phyloP scores from a whole-genome alignment of 2,329 filamentous ascomycete genomes.

The Zelopaecilomyces penicillatus region DNA sequence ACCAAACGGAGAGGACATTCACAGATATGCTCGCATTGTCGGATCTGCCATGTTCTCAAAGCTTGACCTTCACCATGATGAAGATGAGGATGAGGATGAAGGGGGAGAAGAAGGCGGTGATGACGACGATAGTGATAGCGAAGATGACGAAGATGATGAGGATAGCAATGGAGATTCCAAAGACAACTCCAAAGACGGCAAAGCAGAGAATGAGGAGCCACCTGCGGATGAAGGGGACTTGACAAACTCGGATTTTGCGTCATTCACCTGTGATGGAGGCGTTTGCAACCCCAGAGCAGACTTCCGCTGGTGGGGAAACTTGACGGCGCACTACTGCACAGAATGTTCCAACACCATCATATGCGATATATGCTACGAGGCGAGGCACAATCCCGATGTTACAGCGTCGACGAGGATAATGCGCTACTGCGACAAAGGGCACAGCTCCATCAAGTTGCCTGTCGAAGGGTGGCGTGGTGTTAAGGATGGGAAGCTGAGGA shows the following conservation, averaged over 20 bases:
- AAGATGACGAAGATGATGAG: conserved; percentile 1
- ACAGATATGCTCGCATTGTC: conserved; percentile 13
- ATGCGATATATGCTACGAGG: conserved; percentile 15
- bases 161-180: background rate
- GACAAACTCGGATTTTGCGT: background rate
- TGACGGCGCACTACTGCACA: conserved; percentile 13
- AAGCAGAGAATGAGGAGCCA: background rate
- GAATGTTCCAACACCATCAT: conserved; percentile 13
- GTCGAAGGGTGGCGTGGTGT: conserved; percentile 17
- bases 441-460: conserved; percentile 15
- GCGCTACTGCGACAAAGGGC: conserved; percentile 12
- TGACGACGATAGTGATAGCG: conserved; percentile 1
- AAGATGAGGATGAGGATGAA: background rate
- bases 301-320: conserved; percentile 12
- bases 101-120: conserved; percentile 2
- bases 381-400: conserved; percentile 7
- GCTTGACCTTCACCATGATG: conserved; percentile 7
- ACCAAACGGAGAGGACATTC: conserved; percentile 9
- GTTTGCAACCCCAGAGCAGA: conserved; percentile 9
- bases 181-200: background rate
- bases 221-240: conserved; percentile 9
- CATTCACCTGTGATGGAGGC: conserved; percentile 10
- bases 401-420: background rate
- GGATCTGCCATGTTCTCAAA: conserved; percentile 17
- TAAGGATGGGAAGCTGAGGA: conserved; percentile 11